Percentiles rank a stretch among this genome's conserved stretches.
Evolutionary conservation across 2,329 filamentous ascomycete genomes (phyloP).

Genomic region (Pezicula radicicola): DNA sequence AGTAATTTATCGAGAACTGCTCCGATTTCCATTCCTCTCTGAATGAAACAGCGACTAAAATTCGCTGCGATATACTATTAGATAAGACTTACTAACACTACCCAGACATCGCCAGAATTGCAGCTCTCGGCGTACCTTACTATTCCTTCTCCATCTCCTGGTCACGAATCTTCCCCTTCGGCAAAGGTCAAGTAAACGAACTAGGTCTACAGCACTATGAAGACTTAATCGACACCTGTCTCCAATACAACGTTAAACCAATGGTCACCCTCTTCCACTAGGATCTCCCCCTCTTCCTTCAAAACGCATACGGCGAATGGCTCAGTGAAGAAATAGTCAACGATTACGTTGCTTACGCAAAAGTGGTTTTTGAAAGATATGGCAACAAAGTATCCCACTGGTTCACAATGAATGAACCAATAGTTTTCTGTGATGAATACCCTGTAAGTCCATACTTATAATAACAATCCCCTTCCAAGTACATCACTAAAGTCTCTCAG

Average conservation of each 20-base stretch:
- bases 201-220: slow-evolving; percentile 48
- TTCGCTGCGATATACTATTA: no score
- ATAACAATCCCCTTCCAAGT: background rate
- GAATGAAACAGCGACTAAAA: no score
- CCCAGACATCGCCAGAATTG: slow-evolving; percentile 45
- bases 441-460: slow-evolving; percentile 1
- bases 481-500: background rate
- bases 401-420: slow-evolving; percentile 50
- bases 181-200: slow-evolving; percentile 44
- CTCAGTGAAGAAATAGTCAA: slow-evolving; percentile 43
- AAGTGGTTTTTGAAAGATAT: slow-evolving; percentile 45
- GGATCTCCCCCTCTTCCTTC: slow-evolving; percentile 21
- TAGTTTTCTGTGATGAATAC: slow-evolving; percentile 22
- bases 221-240: slow-evolving; percentile 44
- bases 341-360: slow-evolving; percentile 48
- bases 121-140: slow-evolving; percentile 45
- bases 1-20: no score
- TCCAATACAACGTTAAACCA: slow-evolving; percentile 46
- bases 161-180: slow-evolving; percentile 48
- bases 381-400: slow-evolving; percentile 46
- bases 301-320: slow-evolving; percentile 36
- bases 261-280: slow-evolving; percentile 43
- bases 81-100: slow-evolving; percentile 15
- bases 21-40: no score
- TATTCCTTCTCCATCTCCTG: slow-evolving; percentile 50